Evolutionary conservation across 139 green algal species (phyloP).

Genomic region (Volvox africanus): DNA sequence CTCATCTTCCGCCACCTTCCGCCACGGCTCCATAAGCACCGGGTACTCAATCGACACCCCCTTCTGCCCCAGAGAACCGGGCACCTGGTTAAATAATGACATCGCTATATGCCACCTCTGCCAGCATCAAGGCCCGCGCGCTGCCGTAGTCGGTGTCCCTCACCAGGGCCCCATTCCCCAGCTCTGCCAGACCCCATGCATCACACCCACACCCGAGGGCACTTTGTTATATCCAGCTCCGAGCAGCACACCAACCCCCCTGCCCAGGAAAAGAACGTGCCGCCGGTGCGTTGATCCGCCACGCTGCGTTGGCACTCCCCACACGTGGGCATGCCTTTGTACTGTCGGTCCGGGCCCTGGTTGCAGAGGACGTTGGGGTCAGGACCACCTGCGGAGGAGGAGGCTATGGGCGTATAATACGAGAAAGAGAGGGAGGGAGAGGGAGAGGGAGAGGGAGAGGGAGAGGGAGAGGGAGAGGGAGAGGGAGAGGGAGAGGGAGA

Average conservation of each 20-base stretch:
- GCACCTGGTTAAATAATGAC: too few species aligned
- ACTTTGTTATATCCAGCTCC: conserved; percentile 17
- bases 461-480: background rate
- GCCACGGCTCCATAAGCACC: too few species aligned
- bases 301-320: conserved; percentile 6
- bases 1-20: too few species aligned
- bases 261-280: conserved; percentile 20
- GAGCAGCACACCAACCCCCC: conserved; percentile 37
- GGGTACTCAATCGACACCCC: too few species aligned
- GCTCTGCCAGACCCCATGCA: too few species aligned
- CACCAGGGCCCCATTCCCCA: too few species aligned
- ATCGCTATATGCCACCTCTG: too few species aligned
- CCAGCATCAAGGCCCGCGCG: too few species aligned
- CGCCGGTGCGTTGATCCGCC: background rate
- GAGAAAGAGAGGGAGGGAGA: background rate
- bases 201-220: background rate
- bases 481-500: background rate
- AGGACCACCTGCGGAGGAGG: conserved; percentile 18
- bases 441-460: background rate
- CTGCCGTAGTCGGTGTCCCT: too few species aligned
- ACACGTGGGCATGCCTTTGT: conserved; percentile 25
- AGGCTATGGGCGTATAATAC: too few species aligned
- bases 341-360: background rate
- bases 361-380: background rate
- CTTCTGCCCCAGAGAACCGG: too few species aligned